Evolutionary conservation across 2,329 filamentous ascomycete species (phyloP), one percentile per base, ranked within the genome.

Genomic region (Trichoderma harzianum): DNA sequence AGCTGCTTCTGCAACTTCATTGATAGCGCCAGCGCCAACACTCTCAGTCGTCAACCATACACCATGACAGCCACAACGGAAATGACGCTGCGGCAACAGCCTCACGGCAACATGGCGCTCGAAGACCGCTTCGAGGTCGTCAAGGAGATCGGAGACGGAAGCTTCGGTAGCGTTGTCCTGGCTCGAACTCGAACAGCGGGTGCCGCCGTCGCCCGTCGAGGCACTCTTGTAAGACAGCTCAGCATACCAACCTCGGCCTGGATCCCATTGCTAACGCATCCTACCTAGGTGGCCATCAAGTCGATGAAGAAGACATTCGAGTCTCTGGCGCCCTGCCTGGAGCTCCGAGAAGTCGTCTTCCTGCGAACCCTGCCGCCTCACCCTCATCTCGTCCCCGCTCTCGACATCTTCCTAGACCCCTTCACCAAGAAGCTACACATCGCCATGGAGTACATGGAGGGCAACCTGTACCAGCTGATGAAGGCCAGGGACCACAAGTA

Each of bases 301-400:
- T 98, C 96, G 7, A 99, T 99, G 96, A 99, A 99, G 88, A 99
- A 99, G 89, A 95, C 92, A 0, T 99, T 98, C 78, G 95, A 98
- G 77, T 97, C 93, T 2, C 94, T 98, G 79, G 85, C 89, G 18
- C 92, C 94, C 67, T 99, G 96, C 81, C 84, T 98, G 74, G 96
- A 99, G 82, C 89, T 99, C 69, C 92, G 96, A 74, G 96, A 99
- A 82, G 96, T 99, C 75, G 96, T 99, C 80, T 99, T 99, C 83
- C 86, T 99, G 61, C 91, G 94, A 78, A 95, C 94, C 12, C 86
- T 99, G 18, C 96, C 96, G 2, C 86, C 89, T 58, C 96, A 99
- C 79, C 90, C 91, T 76, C 96, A 99, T 81, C 88, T 99, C 39
- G 96, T 99, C n/a, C 96, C 96, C 43, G 95, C 96, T 6, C 88